phyloP scores from a whole-genome alignment of 2,329 filamentous ascomycete species.

The Eutypella sp. region DNA sequence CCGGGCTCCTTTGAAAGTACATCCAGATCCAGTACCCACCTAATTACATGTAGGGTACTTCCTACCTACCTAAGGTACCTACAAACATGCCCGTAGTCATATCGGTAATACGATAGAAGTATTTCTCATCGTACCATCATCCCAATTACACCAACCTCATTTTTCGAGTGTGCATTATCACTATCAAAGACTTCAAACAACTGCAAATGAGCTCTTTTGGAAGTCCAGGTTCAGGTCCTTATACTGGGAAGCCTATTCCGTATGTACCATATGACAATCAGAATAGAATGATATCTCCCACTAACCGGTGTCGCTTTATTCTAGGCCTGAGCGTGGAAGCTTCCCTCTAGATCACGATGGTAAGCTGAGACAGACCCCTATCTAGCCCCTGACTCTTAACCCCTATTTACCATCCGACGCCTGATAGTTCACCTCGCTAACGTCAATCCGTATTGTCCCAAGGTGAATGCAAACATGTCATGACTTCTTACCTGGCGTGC shows the following conservation, averaged over 20 bases:
- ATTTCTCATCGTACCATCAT: no score
- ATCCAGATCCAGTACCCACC: no score
- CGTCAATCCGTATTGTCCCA: slow-evolving; percentile 2
- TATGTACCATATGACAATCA: slow-evolving; percentile 14
- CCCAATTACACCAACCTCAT: no score
- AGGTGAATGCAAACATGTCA: slow-evolving; percentile 92
- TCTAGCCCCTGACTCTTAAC: neutral
- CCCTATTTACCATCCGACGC: neutral
- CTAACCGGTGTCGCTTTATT: no score
- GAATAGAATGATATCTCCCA: no score
- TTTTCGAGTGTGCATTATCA: no score
- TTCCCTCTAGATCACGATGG: slow-evolving; percentile 96
- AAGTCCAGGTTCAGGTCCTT: slow-evolving; percentile 24
- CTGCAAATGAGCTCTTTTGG: slow-evolving; percentile 25
- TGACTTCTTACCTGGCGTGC: slow-evolving; percentile 79
- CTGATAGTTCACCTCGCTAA: no score
- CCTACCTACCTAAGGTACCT: no score
- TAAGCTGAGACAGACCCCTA: slow-evolving; percentile 28
- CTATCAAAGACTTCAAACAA: neutral
- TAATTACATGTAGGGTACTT: no score
- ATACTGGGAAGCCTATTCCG: slow-evolving; percentile 24
- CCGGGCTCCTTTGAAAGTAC: no score
- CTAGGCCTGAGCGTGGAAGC: slow-evolving; percentile 81
- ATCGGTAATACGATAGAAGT: no score
- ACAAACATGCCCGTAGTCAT: no score